These are phyloP conservation scores for Phaeosphaeria sp. DNA, from an alignment of 2,329 filamentous ascomycete genomes.

Conservation along the genomic window DNA sequence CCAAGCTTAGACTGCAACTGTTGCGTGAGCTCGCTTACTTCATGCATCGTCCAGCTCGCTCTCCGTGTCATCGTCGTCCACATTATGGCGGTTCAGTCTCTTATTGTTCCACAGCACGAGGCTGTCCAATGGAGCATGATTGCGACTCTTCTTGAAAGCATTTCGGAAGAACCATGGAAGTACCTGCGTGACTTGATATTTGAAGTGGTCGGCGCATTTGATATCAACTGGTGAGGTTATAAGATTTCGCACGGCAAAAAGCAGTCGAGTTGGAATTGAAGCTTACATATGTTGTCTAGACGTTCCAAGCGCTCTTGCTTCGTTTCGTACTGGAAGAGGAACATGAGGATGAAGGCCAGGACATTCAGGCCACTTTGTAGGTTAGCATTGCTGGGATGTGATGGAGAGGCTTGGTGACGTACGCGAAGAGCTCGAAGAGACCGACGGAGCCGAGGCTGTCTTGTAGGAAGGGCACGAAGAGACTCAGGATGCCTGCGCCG, in stretches of 20 bases:
- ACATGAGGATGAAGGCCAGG: neutral
- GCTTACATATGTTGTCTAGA: neutral
- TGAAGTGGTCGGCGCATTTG: neutral
- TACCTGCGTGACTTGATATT: neutral
- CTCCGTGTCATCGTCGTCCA: neutral
- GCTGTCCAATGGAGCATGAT: neutral
- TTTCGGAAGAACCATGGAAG: neutral
- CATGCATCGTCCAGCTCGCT: neutral
- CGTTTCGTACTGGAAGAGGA: neutral
- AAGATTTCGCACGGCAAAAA: neutral
- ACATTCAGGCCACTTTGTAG: neutral
- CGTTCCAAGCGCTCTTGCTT: neutral
- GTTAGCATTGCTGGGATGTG: neutral
- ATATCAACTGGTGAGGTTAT: neutral
- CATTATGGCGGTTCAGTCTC: neutral
- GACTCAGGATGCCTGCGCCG: neutral
- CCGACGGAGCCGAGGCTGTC: neutral
- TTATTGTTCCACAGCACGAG: neutral
- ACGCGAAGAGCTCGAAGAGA: neutral
- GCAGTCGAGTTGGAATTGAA: too few species aligned
- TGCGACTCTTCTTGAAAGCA: neutral
- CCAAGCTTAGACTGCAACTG: too few species aligned
- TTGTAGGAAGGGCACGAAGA: neutral
- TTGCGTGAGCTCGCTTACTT: too few species aligned
- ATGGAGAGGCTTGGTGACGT: too few species aligned